Base-by-base conservation (phyloP, 2,329 filamentous ascomycete genomes). In the Epichloe sibirici region DNA sequence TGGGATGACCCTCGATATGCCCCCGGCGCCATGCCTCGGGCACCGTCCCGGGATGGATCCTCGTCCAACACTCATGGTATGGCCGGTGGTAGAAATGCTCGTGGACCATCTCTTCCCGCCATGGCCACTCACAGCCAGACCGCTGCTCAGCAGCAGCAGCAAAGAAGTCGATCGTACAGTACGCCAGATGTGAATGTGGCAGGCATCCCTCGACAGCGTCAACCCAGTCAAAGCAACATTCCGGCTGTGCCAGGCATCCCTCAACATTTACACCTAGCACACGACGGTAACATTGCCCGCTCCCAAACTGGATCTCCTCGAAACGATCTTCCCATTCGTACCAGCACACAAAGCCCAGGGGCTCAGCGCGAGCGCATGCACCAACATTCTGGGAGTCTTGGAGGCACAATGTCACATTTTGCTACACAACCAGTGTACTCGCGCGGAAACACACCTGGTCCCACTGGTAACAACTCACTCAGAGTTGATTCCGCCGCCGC, bases 161-260 rank as follows among this genome's bases (percentile, higher is more conserved):
- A 85, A 63, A 79, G 90, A 58, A 85, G 88, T 70, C 81, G 93
- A 57, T 95, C 90, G 39, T 94, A 94, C 63, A 97, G 91, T 71
- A 96, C 90, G 57, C 91, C 93, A 7, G 90, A 97, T 66, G 95
- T 95, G 60, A 88, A 94, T 58, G 83, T 79, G 51, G 79, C 83
- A 51, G 76, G 78, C 57, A 76, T 76, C 48, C 74, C 76, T 63
- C 75, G 82, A 57, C 74, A 73, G 51, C 72, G 75, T 57, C 78
- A 79, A 67, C 74, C 68, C 65, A 77, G 72, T 65, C 74, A 68
- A 69, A 73, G 66, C 59, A 65, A 71, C 55, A 78, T 89, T 5
- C 86, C 86, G 5, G 81, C 80, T 11, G 85, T 90, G 12, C 86
- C 86, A 7, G 85, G 86, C 5, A 90, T 90, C 49, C 86, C 87